A percentile compares a stretch with the other conserved stretches of the same genome.
phyloP scores from a whole-genome alignment of 176 grass and related monocot species.

The Thinopyrum elongatum region DNA sequence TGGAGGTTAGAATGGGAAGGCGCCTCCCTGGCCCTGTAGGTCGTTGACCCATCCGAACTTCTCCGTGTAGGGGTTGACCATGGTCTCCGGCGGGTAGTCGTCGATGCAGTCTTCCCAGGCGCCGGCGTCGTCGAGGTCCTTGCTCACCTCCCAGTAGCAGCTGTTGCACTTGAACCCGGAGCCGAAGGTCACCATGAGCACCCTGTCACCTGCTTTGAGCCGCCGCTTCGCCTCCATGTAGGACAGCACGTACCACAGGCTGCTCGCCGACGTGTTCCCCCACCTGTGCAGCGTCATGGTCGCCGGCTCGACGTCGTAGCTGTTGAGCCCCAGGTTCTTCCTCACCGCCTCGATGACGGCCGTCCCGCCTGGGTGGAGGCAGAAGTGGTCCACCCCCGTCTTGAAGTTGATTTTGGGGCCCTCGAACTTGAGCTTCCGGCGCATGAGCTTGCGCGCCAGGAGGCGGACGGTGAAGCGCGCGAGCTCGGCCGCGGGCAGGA shows the following conservation, averaged over 20 bases:
- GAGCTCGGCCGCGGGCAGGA: slow-evolving; percentile 62
- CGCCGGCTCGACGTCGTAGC: slow-evolving; percentile 70
- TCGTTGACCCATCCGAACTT: slow-evolving; percentile 88
- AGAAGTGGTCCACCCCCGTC: slow-evolving; percentile 86
- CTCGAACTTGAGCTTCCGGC: neutral
- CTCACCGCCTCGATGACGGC: slow-evolving; percentile 77
- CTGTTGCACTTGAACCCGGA: slow-evolving; percentile 98
- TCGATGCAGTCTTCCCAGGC: slow-evolving; percentile 72
- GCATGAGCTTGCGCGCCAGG: slow-evolving; percentile 46
- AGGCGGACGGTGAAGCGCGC: slow-evolving; percentile 31
- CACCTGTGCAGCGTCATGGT: slow-evolving; percentile 91
- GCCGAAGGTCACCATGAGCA: slow-evolving; percentile 87
- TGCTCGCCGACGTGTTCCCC: slow-evolving; percentile 94
- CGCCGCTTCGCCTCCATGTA: slow-evolving; percentile 92
- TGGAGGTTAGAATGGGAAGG: slow-evolving; percentile 24
- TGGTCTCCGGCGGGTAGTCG: slow-evolving; percentile 58
- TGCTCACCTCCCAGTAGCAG: slow-evolving; percentile 68
- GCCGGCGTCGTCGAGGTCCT: slow-evolving; percentile 57
- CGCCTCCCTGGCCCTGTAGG: slow-evolving; percentile 32
- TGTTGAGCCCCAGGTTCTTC: slow-evolving; percentile 44
- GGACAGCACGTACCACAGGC: slow-evolving; percentile 82
- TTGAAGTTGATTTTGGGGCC: slow-evolving; percentile 69
- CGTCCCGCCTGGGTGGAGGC: slow-evolving; percentile 81
- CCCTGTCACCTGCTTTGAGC: slow-evolving; percentile 49
- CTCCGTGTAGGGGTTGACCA: slow-evolving; percentile 76